Conservation (phyloP, 108 stramenopile genomes). For the Hondaea fermentalgiana region DNA sequence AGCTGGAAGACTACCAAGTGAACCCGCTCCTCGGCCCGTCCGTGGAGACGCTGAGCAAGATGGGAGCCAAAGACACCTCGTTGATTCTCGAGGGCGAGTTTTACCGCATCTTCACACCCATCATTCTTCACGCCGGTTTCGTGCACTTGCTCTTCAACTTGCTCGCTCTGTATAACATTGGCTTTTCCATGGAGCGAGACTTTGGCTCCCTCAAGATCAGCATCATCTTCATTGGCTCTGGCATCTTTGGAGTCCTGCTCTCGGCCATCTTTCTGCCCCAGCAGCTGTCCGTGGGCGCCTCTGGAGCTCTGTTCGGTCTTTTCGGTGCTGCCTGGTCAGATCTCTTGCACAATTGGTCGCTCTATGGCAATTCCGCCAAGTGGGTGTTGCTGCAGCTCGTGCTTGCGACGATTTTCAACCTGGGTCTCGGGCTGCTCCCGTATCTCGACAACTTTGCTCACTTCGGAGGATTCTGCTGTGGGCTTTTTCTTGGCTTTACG, state of each 20-base stretch:
- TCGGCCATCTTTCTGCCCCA: conserved; percentile 78
- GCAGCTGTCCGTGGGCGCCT: conserved; percentile 78
- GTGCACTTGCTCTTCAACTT: conserved; percentile 87
- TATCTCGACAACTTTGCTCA: conserved; percentile 74
- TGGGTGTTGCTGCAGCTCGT: conserved; percentile 49
- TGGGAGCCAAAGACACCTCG: conserved; percentile 71
- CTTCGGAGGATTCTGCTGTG: conserved; percentile 73
- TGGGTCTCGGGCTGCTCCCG: background rate
- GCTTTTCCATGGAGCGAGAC: conserved; percentile 72
- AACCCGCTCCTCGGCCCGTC: conserved; percentile 83
- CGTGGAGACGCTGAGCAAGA: conserved; percentile 62
- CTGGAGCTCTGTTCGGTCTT: conserved; percentile 83
- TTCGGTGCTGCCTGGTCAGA: conserved; percentile 77
- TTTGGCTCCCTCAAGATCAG: conserved; percentile 62
- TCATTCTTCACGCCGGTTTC: conserved; percentile 85
- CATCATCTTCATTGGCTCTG: conserved; percentile 68
- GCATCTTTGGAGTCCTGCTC: conserved; percentile 73
- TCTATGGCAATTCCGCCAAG: conserved; percentile 53
- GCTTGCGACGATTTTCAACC: conserved; percentile 67
- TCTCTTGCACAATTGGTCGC: conserved; percentile 74
- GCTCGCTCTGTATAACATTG: conserved; percentile 73
- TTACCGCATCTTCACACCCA: conserved; percentile 72
- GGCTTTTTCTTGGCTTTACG: conserved; percentile 23
- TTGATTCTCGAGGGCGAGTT: conserved; percentile 75
- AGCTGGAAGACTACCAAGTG: conserved; percentile 59